Evolutionary conservation across 2,329 filamentous ascomycete species (phyloP).

Genomic region (Stagonosporopsis tanaceti): DNA sequence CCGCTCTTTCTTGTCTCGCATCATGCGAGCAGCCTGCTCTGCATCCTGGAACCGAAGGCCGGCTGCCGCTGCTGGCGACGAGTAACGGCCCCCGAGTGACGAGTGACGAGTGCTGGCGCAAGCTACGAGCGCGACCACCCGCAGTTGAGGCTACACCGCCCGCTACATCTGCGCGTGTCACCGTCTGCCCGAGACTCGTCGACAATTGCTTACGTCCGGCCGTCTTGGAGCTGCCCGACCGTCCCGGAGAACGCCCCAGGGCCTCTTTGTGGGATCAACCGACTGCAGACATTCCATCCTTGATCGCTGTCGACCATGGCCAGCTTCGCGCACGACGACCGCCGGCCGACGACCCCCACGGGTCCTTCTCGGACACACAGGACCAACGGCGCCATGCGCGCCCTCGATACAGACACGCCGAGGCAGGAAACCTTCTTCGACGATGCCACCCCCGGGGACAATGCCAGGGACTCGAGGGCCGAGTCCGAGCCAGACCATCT

Average conservation of each 20-base stretch:
- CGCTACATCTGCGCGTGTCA: slow-evolving; percentile 17
- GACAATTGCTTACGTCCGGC: slow-evolving; percentile 21
- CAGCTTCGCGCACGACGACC: slow-evolving; percentile 31
- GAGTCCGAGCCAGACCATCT: slow-evolving; percentile 29
- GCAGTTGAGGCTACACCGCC: slow-evolving; percentile 7
- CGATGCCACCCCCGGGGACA: slow-evolving; percentile 48
- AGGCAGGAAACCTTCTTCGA: slow-evolving; percentile 47
- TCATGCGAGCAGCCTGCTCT: slow-evolving; percentile 27
- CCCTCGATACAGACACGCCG: slow-evolving; percentile 42
- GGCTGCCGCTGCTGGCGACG: slow-evolving; percentile 18
- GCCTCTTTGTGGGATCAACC: slow-evolving; percentile 20
- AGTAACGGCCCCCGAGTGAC: slow-evolving; percentile 11
- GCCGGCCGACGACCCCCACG: slow-evolving; percentile 43
- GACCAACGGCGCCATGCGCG: slow-evolving; percentile 33
- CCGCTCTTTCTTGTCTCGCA: slow-evolving; percentile 29
- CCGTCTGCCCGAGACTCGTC: slow-evolving; percentile 19
- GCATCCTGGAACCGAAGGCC: slow-evolving; percentile 19
- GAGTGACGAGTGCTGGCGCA: slow-evolving; percentile 15
- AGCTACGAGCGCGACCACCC: slow-evolving; percentile 4
- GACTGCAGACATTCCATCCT: slow-evolving; percentile 25
- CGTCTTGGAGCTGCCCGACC: slow-evolving; percentile 20
- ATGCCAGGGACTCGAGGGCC: slow-evolving; percentile 20
- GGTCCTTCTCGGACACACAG: slow-evolving; percentile 35
- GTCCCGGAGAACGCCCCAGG: slow-evolving; percentile 42
- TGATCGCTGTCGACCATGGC: slow-evolving; percentile 31